Conservation (phyloP, 176 grass and related monocot species). For the Oryza australiensis region DNA sequence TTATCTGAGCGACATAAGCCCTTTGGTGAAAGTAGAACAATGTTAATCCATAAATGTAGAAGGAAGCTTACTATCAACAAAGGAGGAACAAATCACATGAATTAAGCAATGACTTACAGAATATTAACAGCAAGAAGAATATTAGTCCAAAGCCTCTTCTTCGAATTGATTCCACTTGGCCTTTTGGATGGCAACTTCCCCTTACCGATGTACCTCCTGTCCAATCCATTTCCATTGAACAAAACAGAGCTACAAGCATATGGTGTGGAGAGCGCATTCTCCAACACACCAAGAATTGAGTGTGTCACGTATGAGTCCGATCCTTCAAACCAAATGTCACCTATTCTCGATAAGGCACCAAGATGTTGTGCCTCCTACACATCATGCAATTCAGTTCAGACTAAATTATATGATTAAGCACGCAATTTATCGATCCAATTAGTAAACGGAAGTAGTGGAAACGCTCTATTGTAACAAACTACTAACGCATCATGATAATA, state of each 20-base stretch:
- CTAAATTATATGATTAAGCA: neutral
- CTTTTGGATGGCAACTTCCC: slow-evolving; percentile 36
- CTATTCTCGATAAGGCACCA: slow-evolving; percentile 37
- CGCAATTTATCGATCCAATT: neutral
- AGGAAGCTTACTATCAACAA: neutral
- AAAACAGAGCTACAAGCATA: slow-evolving; percentile 46
- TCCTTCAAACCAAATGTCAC: slow-evolving; percentile 40
- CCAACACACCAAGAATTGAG: slow-evolving; percentile 39
- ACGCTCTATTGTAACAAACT: neutral
- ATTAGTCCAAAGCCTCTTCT: slow-evolving; percentile 85
- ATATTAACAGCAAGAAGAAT: slow-evolving; percentile 68
- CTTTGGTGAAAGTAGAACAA: slow-evolving; percentile 37
- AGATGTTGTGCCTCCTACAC: slow-evolving; percentile 36
- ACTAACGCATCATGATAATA: neutral
- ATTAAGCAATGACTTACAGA: slow-evolving; percentile 47
- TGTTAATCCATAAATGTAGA: slow-evolving; percentile 23
- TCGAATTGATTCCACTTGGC: slow-evolving; percentile 41
- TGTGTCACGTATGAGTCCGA: slow-evolving; percentile 21
- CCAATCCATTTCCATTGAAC: slow-evolving; percentile 45
- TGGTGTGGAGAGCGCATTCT: slow-evolving; percentile 10
- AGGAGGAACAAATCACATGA: neutral
- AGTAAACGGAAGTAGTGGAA: neutral
- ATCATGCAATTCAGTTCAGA: slow-evolving; percentile 5
- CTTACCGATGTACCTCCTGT: slow-evolving; percentile 33
- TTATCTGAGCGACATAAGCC: slow-evolving; percentile 72